Conservation (phyloP, 768 basidiomycete species). For the Strobilomyces confusus region DNA sequence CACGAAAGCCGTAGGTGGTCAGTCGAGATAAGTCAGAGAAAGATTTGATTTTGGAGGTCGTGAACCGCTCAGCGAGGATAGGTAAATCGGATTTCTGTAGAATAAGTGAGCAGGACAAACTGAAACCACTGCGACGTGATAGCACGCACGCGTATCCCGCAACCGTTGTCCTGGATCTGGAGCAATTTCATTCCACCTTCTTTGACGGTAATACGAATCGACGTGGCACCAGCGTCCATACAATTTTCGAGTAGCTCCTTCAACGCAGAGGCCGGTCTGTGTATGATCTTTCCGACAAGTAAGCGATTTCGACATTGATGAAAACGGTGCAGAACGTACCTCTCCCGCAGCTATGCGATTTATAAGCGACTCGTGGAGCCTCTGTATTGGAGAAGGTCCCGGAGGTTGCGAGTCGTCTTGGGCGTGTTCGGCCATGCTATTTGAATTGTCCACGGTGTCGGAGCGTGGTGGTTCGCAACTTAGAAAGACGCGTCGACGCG, state of each 20-base stretch:
- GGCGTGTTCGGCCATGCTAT: slow-evolving; percentile 12
- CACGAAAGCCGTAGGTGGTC: slow-evolving; percentile 92
- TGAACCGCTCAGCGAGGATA: slow-evolving; percentile 90
- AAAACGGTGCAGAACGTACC: slow-evolving; percentile 30
- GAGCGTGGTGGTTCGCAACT: not conserved
- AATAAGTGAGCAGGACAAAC: not conserved
- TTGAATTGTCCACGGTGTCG: not conserved
- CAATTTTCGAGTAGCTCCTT: slow-evolving; percentile 96
- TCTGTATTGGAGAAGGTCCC: slow-evolving; percentile 64
- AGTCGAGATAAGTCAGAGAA: slow-evolving; percentile 86
- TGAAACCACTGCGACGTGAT: not conserved
- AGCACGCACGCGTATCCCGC: slow-evolving; percentile 77
- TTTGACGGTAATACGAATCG: slow-evolving; percentile 84
- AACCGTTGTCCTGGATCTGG: slow-evolving; percentile 96
- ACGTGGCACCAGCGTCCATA: slow-evolving; percentile 88
- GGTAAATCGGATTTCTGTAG: slow-evolving; percentile 80
- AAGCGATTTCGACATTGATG: not conserved
- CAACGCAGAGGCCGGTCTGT: slow-evolving; percentile 88
- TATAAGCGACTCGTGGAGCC: slow-evolving; percentile 78
- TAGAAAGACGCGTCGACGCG: too few species aligned
- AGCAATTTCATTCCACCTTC: slow-evolving; percentile 94
- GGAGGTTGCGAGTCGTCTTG: slow-evolving; percentile 17
- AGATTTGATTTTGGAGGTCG: slow-evolving; percentile 85
- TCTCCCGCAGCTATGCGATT: slow-evolving; percentile 89
- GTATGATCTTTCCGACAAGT: slow-evolving; percentile 61